A percentile compares a stretch with the other conserved stretches of the same genome.
Evolutionary conservation across 352 stramenopile genomes (phyloP).

Genomic region (Nothophytophthora sp.): DNA sequence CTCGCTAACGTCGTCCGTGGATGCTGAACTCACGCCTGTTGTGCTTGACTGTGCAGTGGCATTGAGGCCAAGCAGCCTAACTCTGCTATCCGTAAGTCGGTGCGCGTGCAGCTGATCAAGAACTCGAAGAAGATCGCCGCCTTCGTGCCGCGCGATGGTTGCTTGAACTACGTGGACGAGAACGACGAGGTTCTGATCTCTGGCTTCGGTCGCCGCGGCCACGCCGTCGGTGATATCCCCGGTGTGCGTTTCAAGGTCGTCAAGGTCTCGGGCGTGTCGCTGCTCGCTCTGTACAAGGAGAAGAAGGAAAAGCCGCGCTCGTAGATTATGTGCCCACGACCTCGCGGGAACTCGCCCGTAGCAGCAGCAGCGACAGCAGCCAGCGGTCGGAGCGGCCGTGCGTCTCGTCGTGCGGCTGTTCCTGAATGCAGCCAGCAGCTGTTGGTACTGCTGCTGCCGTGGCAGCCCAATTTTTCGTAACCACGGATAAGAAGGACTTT

Average conservation of each 20-base stretch:
- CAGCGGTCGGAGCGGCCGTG: neutral
- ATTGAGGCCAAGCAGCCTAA: constrained; percentile 99
- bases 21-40: neutral
- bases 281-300: constrained; percentile 99
- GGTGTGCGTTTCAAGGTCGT: constrained; percentile 99
- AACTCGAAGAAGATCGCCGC: constrained; percentile 99
- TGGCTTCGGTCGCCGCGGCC: constrained; percentile 99
- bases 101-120: constrained; percentile 99
- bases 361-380: constrained; percentile 1
- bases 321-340: constrained; percentile 68
- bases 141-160: constrained; percentile 99
- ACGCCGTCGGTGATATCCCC: constrained; percentile 99
- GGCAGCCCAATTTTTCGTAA: constrained; percentile 32
- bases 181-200: constrained; percentile 99
- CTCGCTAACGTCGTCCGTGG: neutral
- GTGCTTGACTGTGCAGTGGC: constrained; percentile 60
- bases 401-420: neutral
- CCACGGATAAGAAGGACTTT: constrained; percentile 30
- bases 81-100: constrained; percentile 99
- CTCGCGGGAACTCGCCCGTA: constrained; percentile 11
- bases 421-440: constrained; percentile 1
- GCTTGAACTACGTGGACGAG: constrained; percentile 99
- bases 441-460: neutral
- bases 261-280: constrained; percentile 99
- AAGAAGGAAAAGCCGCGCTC: constrained; percentile 99